phyloP scores from a whole-genome alignment of 208 protist species.

The Entamoeba invadens region DNA sequence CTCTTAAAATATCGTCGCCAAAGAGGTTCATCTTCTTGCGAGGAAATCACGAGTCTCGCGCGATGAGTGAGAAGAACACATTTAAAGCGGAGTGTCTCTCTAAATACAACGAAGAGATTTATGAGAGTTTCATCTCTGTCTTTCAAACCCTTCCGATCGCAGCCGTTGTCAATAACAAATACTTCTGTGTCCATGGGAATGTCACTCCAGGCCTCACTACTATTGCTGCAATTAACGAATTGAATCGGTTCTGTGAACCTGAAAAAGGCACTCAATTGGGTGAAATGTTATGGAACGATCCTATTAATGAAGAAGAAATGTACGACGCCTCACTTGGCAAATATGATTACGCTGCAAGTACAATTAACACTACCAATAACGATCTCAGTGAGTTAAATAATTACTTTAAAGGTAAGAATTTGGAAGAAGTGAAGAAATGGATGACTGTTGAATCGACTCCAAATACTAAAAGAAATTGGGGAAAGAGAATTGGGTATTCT shows the following conservation, averaged over 20 bases:
- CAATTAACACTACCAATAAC: too few relatives aligned
- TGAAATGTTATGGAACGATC: slow-evolving; percentile 25
- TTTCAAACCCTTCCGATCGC: slow-evolving; percentile 18
- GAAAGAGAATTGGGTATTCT: slow-evolving; percentile 17
- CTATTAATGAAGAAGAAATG: slow-evolving; percentile 29
- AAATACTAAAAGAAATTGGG: slow-evolving; percentile 8
- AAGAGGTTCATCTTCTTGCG: background rate
- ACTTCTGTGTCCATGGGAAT: slow-evolving; percentile 25
- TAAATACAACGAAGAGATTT: slow-evolving; percentile 17
- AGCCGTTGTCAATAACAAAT: slow-evolving; percentile 4
- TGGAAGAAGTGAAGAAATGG: background rate
- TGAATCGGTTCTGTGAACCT: slow-evolving; percentile 13
- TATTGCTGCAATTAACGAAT: slow-evolving; percentile 10
- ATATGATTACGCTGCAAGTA: too few relatives aligned
- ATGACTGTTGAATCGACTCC: background rate
- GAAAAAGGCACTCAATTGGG: background rate
- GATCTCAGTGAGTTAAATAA: too few relatives aligned
- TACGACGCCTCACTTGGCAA: too few relatives aligned
- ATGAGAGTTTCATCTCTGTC: background rate
- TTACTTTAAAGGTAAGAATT: background rate
- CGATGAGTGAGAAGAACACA: background rate
- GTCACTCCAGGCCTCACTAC: background rate
- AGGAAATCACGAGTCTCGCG: background rate
- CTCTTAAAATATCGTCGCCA: background rate
- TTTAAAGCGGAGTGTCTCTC: slow-evolving; percentile 19